Base-by-base conservation (phyloP, 148 eudicot genomes). In the Oxyria digyna region DNA sequence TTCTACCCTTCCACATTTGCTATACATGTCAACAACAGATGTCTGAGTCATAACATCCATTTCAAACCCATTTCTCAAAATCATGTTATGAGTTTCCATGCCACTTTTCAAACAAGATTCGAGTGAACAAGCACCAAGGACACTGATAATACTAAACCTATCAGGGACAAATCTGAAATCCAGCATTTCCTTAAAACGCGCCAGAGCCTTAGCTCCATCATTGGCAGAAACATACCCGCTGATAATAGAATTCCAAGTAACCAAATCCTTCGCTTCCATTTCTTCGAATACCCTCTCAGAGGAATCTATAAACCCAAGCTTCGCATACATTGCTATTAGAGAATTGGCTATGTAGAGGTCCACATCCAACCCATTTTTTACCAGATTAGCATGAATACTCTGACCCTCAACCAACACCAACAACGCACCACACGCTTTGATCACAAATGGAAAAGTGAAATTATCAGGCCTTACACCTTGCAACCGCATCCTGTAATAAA, bases 161-260 rank as follows among this genome's bases (percentile, higher is more conserved):
- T 88, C 97, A 13, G 79, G 81, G 29, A 65, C 42, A 67, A 79
- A 20, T 38, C 80, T 78, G 62, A 59, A 29, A 15, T 3, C 64
- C 55, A 73, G 83, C 97, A 88, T 88, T 50, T 74, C 64, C 37
- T 75, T 67, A 17, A 85, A 71, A 74, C 66, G 73, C 63, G 57
- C 15, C 21, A 87, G 71, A 3, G 96, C 82, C 21, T 72, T 75
- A 74, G 52, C 73, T 62, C 84, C 87, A 68, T 85, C 79, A 18
- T 77, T 80, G 48, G 37, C 77, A n/a, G 85, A 79, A 72, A 83
- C 89, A 78, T 78, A 88, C 11, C 87, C 95, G 69, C 82, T 79
- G 42, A 88, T 80, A 82, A 88, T 80, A 4, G 95, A 86, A 73
- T 91, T 91, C 95, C 95, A 91, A 15, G 87, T 80, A 76, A 88